Evolutionary conservation across 768 basidiomycete genomes (phyloP).

Genomic region (Pulveroboletus sp.): DNA sequence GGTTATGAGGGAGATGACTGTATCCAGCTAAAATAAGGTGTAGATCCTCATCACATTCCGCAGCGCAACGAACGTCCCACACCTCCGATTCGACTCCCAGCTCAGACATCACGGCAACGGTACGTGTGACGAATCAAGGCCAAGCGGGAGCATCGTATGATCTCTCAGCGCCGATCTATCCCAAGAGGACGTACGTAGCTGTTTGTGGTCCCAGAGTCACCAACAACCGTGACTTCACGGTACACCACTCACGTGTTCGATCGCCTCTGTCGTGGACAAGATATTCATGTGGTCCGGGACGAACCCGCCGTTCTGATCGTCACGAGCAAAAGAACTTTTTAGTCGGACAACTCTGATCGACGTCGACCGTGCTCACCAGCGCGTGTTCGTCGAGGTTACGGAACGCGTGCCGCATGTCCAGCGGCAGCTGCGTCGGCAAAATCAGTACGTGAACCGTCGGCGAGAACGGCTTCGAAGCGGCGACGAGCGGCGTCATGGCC

Average conservation of each 20-base stretch:
- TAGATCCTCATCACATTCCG: no score
- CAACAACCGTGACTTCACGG: neutral
- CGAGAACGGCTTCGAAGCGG: conserved; percentile 56
- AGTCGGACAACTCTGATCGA: neutral
- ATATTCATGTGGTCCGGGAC: conserved; percentile 79
- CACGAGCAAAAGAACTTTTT: neutral
- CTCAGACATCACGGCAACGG: conserved; percentile 10
- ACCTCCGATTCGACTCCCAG: neutral
- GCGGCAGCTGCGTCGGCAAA: conserved; percentile 69
- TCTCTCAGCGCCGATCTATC: conserved; percentile 43
- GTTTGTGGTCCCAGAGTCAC: conserved; percentile 5
- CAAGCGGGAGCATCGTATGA: conserved; percentile 54
- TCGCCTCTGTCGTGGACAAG: conserved; percentile 52
- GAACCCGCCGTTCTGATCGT: conserved; percentile 45
- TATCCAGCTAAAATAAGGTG: no score
- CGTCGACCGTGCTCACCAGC: conserved; percentile 41
- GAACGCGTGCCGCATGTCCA: conserved; percentile 63
- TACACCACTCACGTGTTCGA: conserved; percentile 47
- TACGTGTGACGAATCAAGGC: conserved; percentile 36
- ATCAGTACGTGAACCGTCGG: conserved; percentile 73
- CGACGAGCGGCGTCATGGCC: conserved; percentile 52
- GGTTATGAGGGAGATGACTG: no score
- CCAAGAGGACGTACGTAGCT: conserved; percentile 59
- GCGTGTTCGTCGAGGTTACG: conserved; percentile 64
- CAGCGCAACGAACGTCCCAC: no score